These are phyloP conservation scores for Heterobasidion parviporum DNA, from an alignment of 1,284 basidiomycete species.

Conservation along the genomic window DNA sequence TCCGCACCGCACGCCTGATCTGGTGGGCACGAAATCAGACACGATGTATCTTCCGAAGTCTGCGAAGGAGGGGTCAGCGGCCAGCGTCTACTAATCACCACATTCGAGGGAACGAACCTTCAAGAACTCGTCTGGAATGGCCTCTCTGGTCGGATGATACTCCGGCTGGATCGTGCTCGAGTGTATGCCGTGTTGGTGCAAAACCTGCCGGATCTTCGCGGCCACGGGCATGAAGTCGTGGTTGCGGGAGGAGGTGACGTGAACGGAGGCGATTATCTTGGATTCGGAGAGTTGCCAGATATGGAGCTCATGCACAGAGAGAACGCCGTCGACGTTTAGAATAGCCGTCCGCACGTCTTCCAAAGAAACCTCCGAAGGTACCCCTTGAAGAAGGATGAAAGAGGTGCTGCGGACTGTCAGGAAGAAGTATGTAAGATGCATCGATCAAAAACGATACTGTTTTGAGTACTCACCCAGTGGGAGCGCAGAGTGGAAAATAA, in stretches of 20 bases:
- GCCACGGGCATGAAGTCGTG: slow-evolving; percentile 92
- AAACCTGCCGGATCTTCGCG: slow-evolving; percentile 69
- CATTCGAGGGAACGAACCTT: slow-evolving; percentile 30
- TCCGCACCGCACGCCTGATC: slow-evolving; percentile 60
- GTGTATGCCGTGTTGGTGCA: slow-evolving; percentile 93
- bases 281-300: slow-evolving; percentile 91
- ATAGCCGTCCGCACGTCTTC: slow-evolving; percentile 82
- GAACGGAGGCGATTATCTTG: slow-evolving; percentile 93
- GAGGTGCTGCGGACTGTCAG: slow-evolving; percentile 81
- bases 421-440: slow-evolving; percentile 8
- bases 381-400: slow-evolving; percentile 95
- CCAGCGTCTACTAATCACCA: slow-evolving; percentile 30
- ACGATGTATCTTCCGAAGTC: slow-evolving; percentile 23
- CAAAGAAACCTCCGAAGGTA: slow-evolving; percentile 84
- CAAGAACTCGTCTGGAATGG: slow-evolving; percentile 36
- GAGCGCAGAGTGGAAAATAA: slow-evolving; percentile 94
- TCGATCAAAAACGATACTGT: slow-evolving; percentile 5
- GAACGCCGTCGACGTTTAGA: slow-evolving; percentile 76
- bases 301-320: slow-evolving; percentile 92
- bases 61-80: slow-evolving; percentile 6
- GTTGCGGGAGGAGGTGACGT: slow-evolving; percentile 78
- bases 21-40: slow-evolving; percentile 40
- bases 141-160: slow-evolving; percentile 38
- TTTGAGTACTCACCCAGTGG: slow-evolving; percentile 66
- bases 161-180: slow-evolving; percentile 88